Evolutionary conservation across 495 filamentous ascomycete species (phyloP), one percentile per base, ranked within the genome.

Genomic region (Tetracladium setigerum): DNA sequence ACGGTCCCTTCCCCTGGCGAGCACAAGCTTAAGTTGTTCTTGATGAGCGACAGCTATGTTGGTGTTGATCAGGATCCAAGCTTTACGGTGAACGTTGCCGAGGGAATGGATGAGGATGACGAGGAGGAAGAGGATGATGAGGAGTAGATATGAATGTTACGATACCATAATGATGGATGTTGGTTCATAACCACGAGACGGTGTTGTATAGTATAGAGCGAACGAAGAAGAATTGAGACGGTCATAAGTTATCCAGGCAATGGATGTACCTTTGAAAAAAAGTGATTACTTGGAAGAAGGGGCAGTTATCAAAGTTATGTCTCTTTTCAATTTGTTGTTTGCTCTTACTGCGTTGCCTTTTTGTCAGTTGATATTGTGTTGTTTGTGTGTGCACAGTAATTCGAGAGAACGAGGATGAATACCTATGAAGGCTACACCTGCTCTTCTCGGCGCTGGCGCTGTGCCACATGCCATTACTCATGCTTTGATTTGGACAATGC

Each of bases 31-130:
- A 95, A 87, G 58, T 71, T 96, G 46, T 95, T 86, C 66, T 71
- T 97, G 63, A 95, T 99, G 88, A 87, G 92, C 63, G 92, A 99
- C 67, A 95, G 88, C 64, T 99, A 96, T 65, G 78, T 95, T 14
- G 94, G 94, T 6, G 89, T 99, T 36, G 92, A 99, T 70, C 92
- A 97, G 62, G 92, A 92, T 45, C 92, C 90, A 30, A 78, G 78
- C 2, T 95, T 99, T 61, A 82, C 75, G 38, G 82, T 97, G 27
- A 82, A 71, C 43, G 92, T 83, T 15, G 87, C 82, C 12, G 91
- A 97, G 65, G 89, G 89, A 3, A 90, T 90, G 89, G 92, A 97
- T 46, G 89, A 95, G 50, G 89, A 95, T 63, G 86, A 89, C 19
- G 86, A 87, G 1, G 83, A 84, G 35, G 80, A 82, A 44, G 72